Evolutionary conservation across 176 grass and related monocot species (phyloP).

Genomic region (Cocos nucifera): DNA sequence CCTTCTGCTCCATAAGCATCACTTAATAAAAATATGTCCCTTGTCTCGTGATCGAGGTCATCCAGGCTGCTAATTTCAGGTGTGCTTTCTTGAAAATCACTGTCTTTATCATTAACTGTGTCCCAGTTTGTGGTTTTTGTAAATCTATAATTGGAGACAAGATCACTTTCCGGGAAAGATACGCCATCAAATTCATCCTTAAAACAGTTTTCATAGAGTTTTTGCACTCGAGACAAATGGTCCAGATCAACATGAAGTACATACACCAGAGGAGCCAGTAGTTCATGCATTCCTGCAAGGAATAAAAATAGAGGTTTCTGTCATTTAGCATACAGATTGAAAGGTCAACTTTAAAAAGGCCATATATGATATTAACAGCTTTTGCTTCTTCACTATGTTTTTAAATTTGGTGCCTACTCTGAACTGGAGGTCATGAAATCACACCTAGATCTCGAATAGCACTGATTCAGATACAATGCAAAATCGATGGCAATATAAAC

Average conservation of each 20-base stretch:
- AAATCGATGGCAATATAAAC: too few relatives aligned
- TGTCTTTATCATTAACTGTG: slow-evolving; percentile 21
- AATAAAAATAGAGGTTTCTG: neutral
- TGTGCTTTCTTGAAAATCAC: slow-evolving; percentile 23
- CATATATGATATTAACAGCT: too few relatives aligned
- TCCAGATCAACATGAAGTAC: slow-evolving; percentile 87
- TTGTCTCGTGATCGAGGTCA: slow-evolving; percentile 60
- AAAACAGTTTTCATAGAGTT: slow-evolving; percentile 74
- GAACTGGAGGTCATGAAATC: too few relatives aligned
- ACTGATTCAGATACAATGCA: too few relatives aligned
- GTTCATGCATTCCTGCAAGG: slow-evolving; percentile 84
- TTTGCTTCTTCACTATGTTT: too few relatives aligned
- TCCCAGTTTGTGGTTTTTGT: slow-evolving; percentile 25
- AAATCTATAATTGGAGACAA: slow-evolving; percentile 59
- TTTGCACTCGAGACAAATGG: slow-evolving; percentile 52
- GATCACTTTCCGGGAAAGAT: slow-evolving; percentile 48
- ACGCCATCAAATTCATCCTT: slow-evolving; percentile 70
- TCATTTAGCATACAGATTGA: too few relatives aligned
- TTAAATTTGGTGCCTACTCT: too few relatives aligned
- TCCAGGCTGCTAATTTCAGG: slow-evolving; percentile 44
- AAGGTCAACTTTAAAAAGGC: too few relatives aligned
- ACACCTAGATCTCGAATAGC: too few relatives aligned
- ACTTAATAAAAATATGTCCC: slow-evolving; percentile 72
- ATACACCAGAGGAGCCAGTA: slow-evolving; percentile 88
- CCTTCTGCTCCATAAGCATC: slow-evolving; percentile 97